A percentile compares a stretch with the other conserved stretches of the same genome.
These are phyloP conservation scores for Nannochloropsis oceanica DNA, from an alignment of 108 stramenopile species.

Conservation along the genomic window DNA sequence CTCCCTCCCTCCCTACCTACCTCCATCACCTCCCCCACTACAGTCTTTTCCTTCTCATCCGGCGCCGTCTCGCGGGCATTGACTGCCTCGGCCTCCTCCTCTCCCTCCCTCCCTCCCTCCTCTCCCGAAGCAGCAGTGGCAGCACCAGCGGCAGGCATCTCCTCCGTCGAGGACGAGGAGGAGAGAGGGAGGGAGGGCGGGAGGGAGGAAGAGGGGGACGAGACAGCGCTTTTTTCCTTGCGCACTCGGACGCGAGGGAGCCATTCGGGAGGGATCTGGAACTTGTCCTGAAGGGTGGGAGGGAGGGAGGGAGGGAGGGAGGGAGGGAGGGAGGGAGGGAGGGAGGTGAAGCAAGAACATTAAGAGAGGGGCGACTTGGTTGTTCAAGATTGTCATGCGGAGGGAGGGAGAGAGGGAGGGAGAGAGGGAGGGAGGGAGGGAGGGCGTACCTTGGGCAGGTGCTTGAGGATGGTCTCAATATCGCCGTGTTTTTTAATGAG, in stretches of 20 bases:
- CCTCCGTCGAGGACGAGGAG: not conserved
- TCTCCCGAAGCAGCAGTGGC: not conserved
- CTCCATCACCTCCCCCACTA: slow-evolving; percentile 33
- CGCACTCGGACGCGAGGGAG: not conserved
- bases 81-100: slow-evolving; percentile 31
- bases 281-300: not conserved
- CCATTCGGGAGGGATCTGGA: not conserved
- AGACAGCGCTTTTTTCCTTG: not conserved
- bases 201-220: not conserved
- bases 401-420: not conserved
- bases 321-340: not conserved
- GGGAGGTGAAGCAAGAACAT: no score
- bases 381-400: no score
- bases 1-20: slow-evolving; percentile 32
- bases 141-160: not conserved
- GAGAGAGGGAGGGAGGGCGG: not conserved
- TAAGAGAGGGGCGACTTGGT: no score
- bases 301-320: not conserved
- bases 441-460: slow-evolving; percentile 58
- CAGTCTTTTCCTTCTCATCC: slow-evolving; percentile 27
- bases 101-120: slow-evolving; percentile 29
- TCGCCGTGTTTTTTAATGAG: slow-evolving; percentile 48
- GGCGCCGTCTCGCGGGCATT: not conserved
- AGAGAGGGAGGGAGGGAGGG: slow-evolving; percentile 61
- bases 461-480: slow-evolving; percentile 69